Evolutionary conservation across 1,139 yeast species (phyloP), one percentile per base, ranked within the genome.

Genomic region (Nakaseomyces bracarensis): DNA sequence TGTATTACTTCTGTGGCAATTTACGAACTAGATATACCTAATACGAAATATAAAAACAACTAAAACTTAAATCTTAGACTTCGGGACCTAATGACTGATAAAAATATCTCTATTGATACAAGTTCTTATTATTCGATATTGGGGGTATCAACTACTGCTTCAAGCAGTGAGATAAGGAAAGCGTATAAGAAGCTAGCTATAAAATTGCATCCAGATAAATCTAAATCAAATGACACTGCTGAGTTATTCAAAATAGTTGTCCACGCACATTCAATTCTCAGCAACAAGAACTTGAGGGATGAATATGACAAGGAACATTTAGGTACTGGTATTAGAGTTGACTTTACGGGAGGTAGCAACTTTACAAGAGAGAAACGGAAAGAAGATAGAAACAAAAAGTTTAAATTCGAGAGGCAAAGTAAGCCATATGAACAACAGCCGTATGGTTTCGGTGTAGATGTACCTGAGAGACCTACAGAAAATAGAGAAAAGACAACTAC

Each of bases 351-450:
- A n/a, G n/a, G n/a, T n/a, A n/a, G n/a, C n/a, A n/a, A n/a, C n/a
- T n/a, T n/a, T n/a, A n/a, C n/a, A n/a, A n/a, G n/a, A n/a, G 26
- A 33, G 4, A 21, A 30, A 37, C 22, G 26, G 31, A 28, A 20
- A 29, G 22, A 23, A 33, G 20, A 33, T 31, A 11, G 36, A 10
- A 26, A 16, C 40, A 25, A 41, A 21, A 31, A 28, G 45, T 29
- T 40, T 41, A 14, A 36, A 45, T 33, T 33, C 13, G 39, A 43
- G 3, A 49, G 57, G 26, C 47, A 48, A 18, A 44, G 45, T 42
- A 46, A 42, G 34, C 60, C 63, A 1, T 60, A 60, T 42, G 64
- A 55, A 33, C 49, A 59, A 39, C 62, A 59, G 28, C 64, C 63
- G 1, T 60, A 60, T 45, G 64, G 64, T 3, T 60, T 60, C 45